Base-by-base conservation (phyloP, 2,329 filamentous ascomycete species). In the Capronia coronata region DNA sequence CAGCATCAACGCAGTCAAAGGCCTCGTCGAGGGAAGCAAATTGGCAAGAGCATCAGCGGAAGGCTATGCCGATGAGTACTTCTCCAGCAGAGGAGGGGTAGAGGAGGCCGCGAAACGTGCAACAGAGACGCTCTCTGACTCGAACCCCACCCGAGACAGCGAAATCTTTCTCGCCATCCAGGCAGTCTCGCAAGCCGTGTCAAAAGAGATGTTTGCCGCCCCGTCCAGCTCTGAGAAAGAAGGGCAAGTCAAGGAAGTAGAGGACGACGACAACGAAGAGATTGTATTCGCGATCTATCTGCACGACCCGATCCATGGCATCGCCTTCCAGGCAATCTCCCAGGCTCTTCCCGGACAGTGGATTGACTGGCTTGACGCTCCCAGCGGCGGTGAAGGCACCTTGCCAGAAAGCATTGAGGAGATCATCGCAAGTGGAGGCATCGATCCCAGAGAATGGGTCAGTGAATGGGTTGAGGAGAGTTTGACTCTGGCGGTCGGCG, bases 131-230 rank as follows among this genome's bases (percentile, higher is more conserved):
- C 70, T 94, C 34, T 88, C 81, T 68, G 87, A 94, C 66, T 79
- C 76, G 35, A 97, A 96, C 66, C 91, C 93, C 0, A 88, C 94
- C 10, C 81, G 93, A 49, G 94, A 85, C 63, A 94, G 87, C 51
- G 88, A 98, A 65, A 86, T 98, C 56, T 98, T 98, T 76, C 76
- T 98, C 25, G 82, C 90, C n/a, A 83, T 98, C 27, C 93, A 98
- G 70, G 88, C 93, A 8, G 80, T 97, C 61, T 77, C 74, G 44
- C 78, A 85, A 56, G 75, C 80, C 7, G 72, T 72, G 1, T 80
- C 85, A 13, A 52, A 55, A 34, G 77, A 80, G 1, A 72, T 94
- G 1, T 95, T 95, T 65, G 71, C 69, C 71, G 81, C 58, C 68
- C 79, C 63, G 67, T 75, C 59, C 60, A 77, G 50, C 45, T 64